A percentile compares a stretch with the other conserved stretches of the same genome.
phyloP scores from a whole-genome alignment of 306 rosid species.

The Vicia sativa region DNA sequence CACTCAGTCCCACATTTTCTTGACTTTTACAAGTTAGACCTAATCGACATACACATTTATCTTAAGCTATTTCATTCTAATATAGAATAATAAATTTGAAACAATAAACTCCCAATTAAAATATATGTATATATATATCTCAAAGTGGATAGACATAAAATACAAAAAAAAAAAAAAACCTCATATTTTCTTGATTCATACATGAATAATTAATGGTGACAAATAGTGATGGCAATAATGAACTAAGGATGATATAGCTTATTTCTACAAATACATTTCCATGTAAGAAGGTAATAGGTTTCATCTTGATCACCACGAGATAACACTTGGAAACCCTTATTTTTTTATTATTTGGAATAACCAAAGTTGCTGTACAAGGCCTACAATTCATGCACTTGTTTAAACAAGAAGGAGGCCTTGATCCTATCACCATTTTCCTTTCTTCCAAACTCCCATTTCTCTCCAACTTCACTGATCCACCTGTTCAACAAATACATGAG shows the following conservation, averaged over 20 bases:
- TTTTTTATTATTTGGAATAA: constrained; percentile 62
- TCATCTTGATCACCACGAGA: constrained; percentile 57
- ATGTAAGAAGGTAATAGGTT: constrained; percentile 73
- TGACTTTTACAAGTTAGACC: no score
- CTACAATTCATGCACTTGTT: constrained; percentile 82
- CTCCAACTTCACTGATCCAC: constrained; percentile 31
- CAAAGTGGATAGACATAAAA: neutral
- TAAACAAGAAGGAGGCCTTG: constrained; percentile 80
- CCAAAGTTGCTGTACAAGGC: constrained; percentile 81
- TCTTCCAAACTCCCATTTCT: constrained; percentile 19
- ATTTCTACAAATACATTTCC: constrained; percentile 89
- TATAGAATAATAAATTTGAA: neutral
- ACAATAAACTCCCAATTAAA: neutral
- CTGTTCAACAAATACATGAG: constrained; percentile 34
- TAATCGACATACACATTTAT: no score
- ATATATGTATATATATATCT: neutral
- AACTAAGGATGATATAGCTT: constrained; percentile 73
- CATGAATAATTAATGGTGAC: neutral
- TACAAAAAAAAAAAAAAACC: neutral
- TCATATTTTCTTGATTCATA: neutral
- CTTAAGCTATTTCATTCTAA: neutral
- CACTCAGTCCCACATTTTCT: no score
- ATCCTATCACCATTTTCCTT: constrained; percentile 65
- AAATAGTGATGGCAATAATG: neutral
- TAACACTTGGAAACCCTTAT: constrained; percentile 32